Conservation (phyloP, 305 asterid genomes). For the Fraxinus sp. region DNA sequence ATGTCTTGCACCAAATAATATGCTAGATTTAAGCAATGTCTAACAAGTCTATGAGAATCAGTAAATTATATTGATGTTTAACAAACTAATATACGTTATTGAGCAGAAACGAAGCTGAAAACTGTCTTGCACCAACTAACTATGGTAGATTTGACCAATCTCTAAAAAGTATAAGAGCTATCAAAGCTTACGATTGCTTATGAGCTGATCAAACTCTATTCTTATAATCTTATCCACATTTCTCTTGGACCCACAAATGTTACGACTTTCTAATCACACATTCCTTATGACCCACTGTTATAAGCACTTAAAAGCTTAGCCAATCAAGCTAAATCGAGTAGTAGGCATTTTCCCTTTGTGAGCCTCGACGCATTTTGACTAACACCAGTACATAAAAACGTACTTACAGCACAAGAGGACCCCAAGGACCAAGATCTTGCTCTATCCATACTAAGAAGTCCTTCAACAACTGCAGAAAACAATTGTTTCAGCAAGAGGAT, state of each 20-base stretch:
- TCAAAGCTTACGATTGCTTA: neutral
- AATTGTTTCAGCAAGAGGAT: neutral
- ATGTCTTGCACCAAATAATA: neutral
- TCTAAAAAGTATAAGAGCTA: neutral
- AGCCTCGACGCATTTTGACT: neutral
- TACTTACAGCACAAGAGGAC: slow-evolving; percentile 95
- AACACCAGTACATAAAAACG: slow-evolving; percentile 18
- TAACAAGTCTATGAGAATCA: neutral
- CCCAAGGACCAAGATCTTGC: slow-evolving; percentile 99
- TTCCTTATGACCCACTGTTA: neutral
- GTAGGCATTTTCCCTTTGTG: neutral
- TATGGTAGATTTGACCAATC: too few species aligned
- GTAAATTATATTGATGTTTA: neutral
- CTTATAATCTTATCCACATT: neutral
- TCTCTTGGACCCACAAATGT: neutral
- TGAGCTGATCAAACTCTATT: neutral
- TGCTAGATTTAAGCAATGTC: neutral
- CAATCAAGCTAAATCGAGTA: neutral
- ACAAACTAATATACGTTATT: too few species aligned
- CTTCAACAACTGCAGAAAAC: slow-evolving; percentile 52
- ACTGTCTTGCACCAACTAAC: neutral
- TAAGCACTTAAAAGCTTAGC: neutral
- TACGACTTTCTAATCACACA: neutral
- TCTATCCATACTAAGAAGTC: slow-evolving; percentile 87
- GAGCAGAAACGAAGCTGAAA: neutral